phyloP scores from a whole-genome alignment of 768 basidiomycete genomes.

The Coprinopsis marcescibilis region DNA sequence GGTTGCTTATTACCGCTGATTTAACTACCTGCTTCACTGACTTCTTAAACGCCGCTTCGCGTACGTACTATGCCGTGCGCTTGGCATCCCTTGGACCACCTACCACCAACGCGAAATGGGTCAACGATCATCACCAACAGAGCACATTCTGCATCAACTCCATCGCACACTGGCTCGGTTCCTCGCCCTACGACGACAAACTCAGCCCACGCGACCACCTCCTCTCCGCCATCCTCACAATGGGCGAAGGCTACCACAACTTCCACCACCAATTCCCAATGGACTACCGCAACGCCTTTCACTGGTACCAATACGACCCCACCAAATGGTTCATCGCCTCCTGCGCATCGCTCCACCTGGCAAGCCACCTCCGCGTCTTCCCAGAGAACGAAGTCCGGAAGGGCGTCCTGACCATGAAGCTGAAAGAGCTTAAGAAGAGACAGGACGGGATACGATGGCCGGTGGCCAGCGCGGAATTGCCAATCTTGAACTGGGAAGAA shows the following conservation, averaged over 20 bases:
- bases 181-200: slow-evolving; percentile 76
- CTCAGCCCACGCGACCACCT: slow-evolving; percentile 75
- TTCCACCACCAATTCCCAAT: slow-evolving; percentile 90
- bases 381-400: slow-evolving; percentile 86
- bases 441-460: slow-evolving; percentile 68
- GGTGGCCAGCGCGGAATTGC: slow-evolving; percentile 48
- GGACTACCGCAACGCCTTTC: slow-evolving; percentile 76
- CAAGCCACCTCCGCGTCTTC: slow-evolving; percentile 78
- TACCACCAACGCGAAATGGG: too few species aligned
- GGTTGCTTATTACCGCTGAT: not conserved
- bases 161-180: slow-evolving; percentile 79
- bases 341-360: slow-evolving; percentile 59
- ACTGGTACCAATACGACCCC: slow-evolving; percentile 86
- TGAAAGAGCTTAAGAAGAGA: slow-evolving; percentile 61
- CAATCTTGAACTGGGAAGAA: slow-evolving; percentile 76
- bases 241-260: slow-evolving; percentile 89
- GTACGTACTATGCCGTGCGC: too few species aligned
- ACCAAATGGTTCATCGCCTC: slow-evolving; percentile 92
- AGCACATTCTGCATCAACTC: slow-evolving; percentile 90
- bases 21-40: too few species aligned
- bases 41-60: too few species aligned
- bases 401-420: slow-evolving; percentile 75
- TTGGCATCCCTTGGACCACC: too few species aligned
- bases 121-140: too few species aligned
- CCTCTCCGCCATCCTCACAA: slow-evolving; percentile 75